phyloP scores from a whole-genome alignment of 2,329 filamentous ascomycete genomes.

The Botryotinia globosa region DNA sequence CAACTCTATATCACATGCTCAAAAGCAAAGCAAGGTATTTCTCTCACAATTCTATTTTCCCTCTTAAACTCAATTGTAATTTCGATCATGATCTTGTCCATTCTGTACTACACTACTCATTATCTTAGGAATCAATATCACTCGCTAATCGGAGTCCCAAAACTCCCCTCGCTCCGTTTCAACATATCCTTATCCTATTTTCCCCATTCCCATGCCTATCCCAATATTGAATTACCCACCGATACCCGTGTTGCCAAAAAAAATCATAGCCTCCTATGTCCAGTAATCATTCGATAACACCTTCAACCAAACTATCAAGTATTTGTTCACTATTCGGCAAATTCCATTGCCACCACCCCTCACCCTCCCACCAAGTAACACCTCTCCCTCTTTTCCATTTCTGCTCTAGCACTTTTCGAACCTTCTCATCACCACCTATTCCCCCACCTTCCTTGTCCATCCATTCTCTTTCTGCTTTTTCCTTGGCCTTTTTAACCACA shows the following conservation, averaged over 20 bases:
- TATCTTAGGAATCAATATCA: neutral
- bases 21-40: no score
- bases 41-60: neutral
- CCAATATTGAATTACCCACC: slow-evolving; percentile 8
- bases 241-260: neutral
- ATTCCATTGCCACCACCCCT: slow-evolving; percentile 29
- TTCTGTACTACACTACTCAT: neutral
- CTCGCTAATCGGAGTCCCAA: slow-evolving; percentile 1
- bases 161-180: slow-evolving; percentile 10
- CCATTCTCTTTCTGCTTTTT: slow-evolving; percentile 71
- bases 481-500: slow-evolving; percentile 65
- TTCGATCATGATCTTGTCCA: neutral
- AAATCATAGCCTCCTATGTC: neutral
- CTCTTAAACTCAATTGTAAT: neutral
- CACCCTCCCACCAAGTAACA: slow-evolving; percentile 29
- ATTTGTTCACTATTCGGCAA: slow-evolving; percentile 34
- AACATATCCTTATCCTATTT: neutral
- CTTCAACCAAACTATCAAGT: slow-evolving; percentile 38
- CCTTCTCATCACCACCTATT: slow-evolving; percentile 53
- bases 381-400: slow-evolving; percentile 38
- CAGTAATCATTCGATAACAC: slow-evolving; percentile 32
- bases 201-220: neutral
- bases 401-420: slow-evolving; percentile 56
- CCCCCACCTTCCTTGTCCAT: slow-evolving; percentile 60
- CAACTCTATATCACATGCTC: neutral